Base-by-base conservation (phyloP, 139 green algal species). In the Asterochloris erici region DNA sequence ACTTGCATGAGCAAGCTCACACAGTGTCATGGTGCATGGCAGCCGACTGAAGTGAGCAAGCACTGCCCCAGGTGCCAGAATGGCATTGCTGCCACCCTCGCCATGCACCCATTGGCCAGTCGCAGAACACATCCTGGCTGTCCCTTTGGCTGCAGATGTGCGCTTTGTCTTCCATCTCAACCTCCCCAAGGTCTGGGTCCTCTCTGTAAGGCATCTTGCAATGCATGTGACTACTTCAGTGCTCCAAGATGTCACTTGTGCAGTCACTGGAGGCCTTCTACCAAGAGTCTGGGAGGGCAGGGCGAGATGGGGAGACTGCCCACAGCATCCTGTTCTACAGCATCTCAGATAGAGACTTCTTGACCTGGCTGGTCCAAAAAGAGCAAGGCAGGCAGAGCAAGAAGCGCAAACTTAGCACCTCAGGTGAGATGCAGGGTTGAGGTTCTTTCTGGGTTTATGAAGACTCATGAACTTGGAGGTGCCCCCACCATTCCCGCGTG, bases 161-260 rank as follows among this genome's bases (percentile, higher is more conserved):
- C 87, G 92, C 19, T 84, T 91, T 61, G 91, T 97, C 64, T 84
- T 94, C 11, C 93, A 96, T 73, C 89, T 86, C 81, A 92, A 90
- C 78, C 78, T 97, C 63, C 93, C 93, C 71, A 91, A 92, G 60
- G 86, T 71, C 66, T 71, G 66, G 66, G 66, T 26, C 19, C 66
- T 71, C 19, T 71, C 90, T 92, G 81, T 9, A 71, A 23, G 19
- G 21, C 66, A 71, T 71, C 6, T 2, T 71, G 66, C 66, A 71
- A 4, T 71, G 19, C 17, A 23, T 71, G 2, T 71, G 2, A 23
- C 66, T 71, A 9, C 66, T 26, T 71, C 66, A 26, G 66, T 71
- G 66, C 66, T 54, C 6, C n/a, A 6, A 54, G 38, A 54, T 54
- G 38, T 54, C 38, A 54, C 6, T 54, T 54, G 38, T 54, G 38